Evolutionary conservation across 352 stramenopile species (phyloP), one percentile per base, ranked within the genome.

Genomic region (Phytophthora macrochlamydospora): DNA sequence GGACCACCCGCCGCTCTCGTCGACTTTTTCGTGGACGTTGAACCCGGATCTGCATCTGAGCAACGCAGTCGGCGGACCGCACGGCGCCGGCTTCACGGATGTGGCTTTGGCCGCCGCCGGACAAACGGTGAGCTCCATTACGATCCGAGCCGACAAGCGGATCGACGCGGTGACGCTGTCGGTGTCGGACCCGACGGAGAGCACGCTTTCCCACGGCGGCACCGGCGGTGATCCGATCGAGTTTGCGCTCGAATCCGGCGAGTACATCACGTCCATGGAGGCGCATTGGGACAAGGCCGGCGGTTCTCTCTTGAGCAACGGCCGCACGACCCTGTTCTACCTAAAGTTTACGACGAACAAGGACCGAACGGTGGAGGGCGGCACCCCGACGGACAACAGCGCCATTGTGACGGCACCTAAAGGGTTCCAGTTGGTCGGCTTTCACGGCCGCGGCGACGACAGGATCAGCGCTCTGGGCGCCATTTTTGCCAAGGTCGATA

Each of bases 351-450:
- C 51, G 14, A 83, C 75, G n/a, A 80, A 56, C 56, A 55, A 55
- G 0, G 71, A 65, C 4, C 60, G 62, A 11, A 62, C 59, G 2
- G n/a, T 79, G 0, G 48, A 59, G 3, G 51, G 24, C 42, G 75
- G 68, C 14, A 58, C 53, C 8, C 73, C 67, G 51, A 78, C 65
- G 3, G 70, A 62, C 48, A 51, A 62, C 29, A 78, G 67, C 18
- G 58, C 62, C 28, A 67, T 56, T 14, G 67, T 78, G 56, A 62
- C 63, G 9, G 75, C 71, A 6, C 75, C 75, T 6, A 46, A 48
- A 1, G 75, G 75, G 0, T 83, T 65, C 28, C 75, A 80, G 51
- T 65, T 83, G 51, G 73, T 68, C 40, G 75, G 54, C n/a, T 83
- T 83, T 68, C 75, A 83, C 56, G 75, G 75, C 24, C 75, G 75